Conservation (phyloP, 345 rosid genomes). For the Populus pruinosa region DNA sequence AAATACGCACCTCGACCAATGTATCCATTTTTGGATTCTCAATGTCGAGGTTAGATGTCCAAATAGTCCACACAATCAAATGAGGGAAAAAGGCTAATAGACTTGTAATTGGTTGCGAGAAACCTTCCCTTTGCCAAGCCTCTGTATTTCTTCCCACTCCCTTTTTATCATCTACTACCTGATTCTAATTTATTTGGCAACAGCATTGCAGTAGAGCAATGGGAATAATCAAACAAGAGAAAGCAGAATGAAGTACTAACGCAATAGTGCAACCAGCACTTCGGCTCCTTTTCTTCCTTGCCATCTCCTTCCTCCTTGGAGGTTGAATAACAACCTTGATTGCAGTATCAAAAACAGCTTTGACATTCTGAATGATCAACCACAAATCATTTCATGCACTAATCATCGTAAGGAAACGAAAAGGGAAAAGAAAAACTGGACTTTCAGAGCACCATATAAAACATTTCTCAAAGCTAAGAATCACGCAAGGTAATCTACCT, state of each 20-base stretch:
- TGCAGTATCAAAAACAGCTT: slow-evolving; percentile 88
- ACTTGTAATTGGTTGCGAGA: too few relatives aligned
- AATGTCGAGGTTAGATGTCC: too few relatives aligned
- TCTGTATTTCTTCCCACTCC: too few relatives aligned
- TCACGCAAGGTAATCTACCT: slow-evolving; percentile 36
- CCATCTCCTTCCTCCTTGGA: slow-evolving; percentile 74
- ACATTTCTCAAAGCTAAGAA: not conserved
- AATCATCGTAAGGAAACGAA: not conserved
- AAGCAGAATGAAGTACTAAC: slow-evolving; percentile 44
- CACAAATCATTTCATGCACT: not conserved
- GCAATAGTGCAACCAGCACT: slow-evolving; percentile 67
- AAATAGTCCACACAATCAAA: too few relatives aligned
- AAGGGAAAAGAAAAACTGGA: not conserved
- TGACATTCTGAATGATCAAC: slow-evolving; percentile 64
- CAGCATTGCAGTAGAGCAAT: not conserved
- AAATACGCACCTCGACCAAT: too few relatives aligned
- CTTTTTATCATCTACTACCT: not conserved
- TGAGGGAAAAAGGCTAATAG: too few relatives aligned
- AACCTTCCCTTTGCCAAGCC: too few relatives aligned
- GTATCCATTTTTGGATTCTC: too few relatives aligned
- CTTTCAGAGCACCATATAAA: not conserved
- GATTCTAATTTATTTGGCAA: not conserved
- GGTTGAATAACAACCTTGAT: slow-evolving; percentile 98
- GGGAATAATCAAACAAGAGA: not conserved
- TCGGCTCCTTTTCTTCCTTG: slow-evolving; percentile 58